Base-by-base conservation (phyloP, 805 yeast species). In the Hanseniaspora mollemarum region DNA sequence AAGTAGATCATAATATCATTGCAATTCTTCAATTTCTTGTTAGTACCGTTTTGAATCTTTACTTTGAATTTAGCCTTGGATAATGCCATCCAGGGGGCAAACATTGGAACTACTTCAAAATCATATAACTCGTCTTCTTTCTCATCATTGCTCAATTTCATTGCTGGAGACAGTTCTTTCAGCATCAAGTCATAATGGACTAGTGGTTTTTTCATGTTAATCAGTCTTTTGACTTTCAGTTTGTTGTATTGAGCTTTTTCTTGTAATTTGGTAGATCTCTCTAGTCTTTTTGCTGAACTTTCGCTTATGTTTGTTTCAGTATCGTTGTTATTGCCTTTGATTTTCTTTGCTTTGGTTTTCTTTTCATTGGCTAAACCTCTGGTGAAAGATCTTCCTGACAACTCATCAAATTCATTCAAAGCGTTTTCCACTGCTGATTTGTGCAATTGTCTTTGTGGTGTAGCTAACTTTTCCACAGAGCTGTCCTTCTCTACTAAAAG, bases 51-150 rank as follows among this genome's bases (percentile, higher is more conserved):
- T 57, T 80, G 84, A 28, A 90, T 66, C 62, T 90, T 90, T 32
- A 85, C 81, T 62, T 87, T 87, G 66, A 84, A 87, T 59, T 83
- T 80, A 63, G 73, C 77, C 61, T 83, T 83, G 53, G 70, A 73
- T 55, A 92, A 63, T 0, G 96, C 74, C 12, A 76, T 66, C 95
- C 96, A 92, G 2, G 98, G 98, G 0, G 92, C 96, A 71, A 87
- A 90, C 18, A 86, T 79, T 0, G 96, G 94, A 12, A 44, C 46
- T 5, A 44, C 19, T 16, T 45, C 53, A 24, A 38, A 45, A 3
- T 46, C 50, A 25, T 38, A 46, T 2, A 32, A 4, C 12, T n/a
- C 28, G 32, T 48, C 41, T 33, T 40, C 26, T 29, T 32, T 35
- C 4, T 78, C 52, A 79, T 84, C 10, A 71, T 59, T 22, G 26